Base-by-base conservation (phyloP, 306 rosid species). In the Erythrophleum fordii region DNA sequence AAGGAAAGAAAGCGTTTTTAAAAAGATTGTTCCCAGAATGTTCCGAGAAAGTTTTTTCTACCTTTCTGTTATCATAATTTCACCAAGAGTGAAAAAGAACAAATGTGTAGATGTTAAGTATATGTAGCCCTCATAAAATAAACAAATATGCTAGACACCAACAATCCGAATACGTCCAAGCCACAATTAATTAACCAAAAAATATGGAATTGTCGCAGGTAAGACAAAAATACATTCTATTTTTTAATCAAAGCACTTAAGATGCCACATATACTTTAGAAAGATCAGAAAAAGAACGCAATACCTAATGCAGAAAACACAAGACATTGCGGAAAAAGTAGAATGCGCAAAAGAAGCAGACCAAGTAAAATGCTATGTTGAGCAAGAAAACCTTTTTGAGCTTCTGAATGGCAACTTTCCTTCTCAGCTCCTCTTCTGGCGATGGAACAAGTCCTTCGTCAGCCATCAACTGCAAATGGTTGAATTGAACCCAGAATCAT, bases 301-400 rank as follows among this genome's bases (percentile, higher is more conserved):
- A 31, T 1, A 49, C n/a, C 13, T 5, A 11, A 25, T 0, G 65
- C 56, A 62, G 29, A 73, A 66, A 49, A 52, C 12, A 53, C 14
- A 44, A 35, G 41, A 76, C 4, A 67, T 10, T 39, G 72, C 17
- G 10, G 2, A 68, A 68, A 41, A 41, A 41, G 52, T 10, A 20
- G 29, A 68, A 68, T 22, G n/a, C 26, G 34, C 20, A 39, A 20
- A 68, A 41, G 49, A 13, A 66, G 52, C 8, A 11, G 18, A 68
- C 34, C 31, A 12, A 4, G 72, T 10, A 66, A 34, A 67, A 41
- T 41, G 52, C 34, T n/a, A 68, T 69, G 69, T 17, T 25, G 18
- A 58, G 51, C 26, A 75, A 79, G 77, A 76, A 77, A 71, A 86
- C 90, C 90, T 86, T 69, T 69, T 81, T 83, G 69, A 86, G 90